Conservation (phyloP, 2,329 filamentous ascomycete genomes). For the Fusarium compactum region DNA sequence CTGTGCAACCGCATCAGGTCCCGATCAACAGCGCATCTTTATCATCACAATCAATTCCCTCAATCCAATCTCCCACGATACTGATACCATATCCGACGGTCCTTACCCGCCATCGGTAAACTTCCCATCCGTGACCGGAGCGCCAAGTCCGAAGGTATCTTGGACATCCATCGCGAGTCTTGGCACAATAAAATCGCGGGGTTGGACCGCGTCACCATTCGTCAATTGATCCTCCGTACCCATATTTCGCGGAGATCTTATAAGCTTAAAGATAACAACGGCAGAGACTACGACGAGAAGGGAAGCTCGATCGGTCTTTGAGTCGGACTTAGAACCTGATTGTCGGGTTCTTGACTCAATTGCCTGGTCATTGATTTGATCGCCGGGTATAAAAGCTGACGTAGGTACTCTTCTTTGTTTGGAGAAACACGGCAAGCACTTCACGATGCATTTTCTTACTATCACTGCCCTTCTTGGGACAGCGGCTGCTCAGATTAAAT, state of each 20-base stretch:
- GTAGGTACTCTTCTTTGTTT: too few species aligned
- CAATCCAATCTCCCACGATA: background rate
- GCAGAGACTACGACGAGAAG: background rate
- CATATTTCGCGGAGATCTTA: constrained; percentile 1
- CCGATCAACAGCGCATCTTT: too few species aligned
- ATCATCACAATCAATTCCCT: background rate
- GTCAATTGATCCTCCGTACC: background rate
- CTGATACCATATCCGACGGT: accelerated
- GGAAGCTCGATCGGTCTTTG: background rate
- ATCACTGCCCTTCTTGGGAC: background rate
- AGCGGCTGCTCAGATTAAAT: constrained; percentile 7
- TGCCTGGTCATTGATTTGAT: background rate
- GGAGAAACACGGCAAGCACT: too few species aligned
- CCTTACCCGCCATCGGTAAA: background rate
- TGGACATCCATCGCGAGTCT: background rate
- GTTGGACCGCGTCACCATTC: background rate
- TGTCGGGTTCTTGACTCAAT: background rate
- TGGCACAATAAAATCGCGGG: background rate
- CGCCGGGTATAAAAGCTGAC: background rate
- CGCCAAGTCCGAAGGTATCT: background rate
- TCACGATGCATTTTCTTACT: constrained; percentile 3
- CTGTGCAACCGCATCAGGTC: background rate
- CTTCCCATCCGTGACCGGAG: background rate
- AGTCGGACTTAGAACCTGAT: background rate
- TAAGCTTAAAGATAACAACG: constrained; percentile 4